Evolutionary conservation across 2,329 filamentous ascomycete species (phyloP), one percentile per base, ranked within the genome.

Genomic region (Apiospora hydei): DNA sequence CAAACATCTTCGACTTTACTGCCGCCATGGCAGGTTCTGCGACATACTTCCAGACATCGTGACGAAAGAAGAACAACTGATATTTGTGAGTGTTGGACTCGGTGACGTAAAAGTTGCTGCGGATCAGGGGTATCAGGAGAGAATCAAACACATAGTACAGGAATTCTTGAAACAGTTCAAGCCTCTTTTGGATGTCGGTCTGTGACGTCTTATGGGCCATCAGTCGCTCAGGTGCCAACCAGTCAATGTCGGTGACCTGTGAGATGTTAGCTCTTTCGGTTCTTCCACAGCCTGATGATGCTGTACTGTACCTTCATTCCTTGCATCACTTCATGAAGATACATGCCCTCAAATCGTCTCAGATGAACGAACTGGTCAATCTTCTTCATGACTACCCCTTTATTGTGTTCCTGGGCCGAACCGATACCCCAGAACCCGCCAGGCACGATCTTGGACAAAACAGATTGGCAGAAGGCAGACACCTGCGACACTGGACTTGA

Each of bases 141-240:
- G 95, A 98, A 81, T 99, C 96, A 77, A 99, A 96, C 4, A 97
- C 76, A 80, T 95, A 99, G 83, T 98, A 98, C 8, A 98, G 78
- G 72, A 98, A 91, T 80, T 99, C 96, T 70, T 91, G 83, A 68
- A 98, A 89, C 0, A 98, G 86, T 78, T 98, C 93, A 38, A 84
- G 85, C 14, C 95, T 91, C 81, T 98, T 98, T 8, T 84, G 83
- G 43, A 89, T 85, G 78, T 98, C 96, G 0, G 92, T 91, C 72
- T 87, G 85, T 73, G 93, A 93, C 69, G 93, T 84, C 71, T 92
- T 95, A 13, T 81, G 78, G 2, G 80, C 81, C 18, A 80, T 76
- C 0, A 86, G 79, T 16, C 81, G 82, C 0, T 88, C 87, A 46
- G 89, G 88, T 26, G 85, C 85, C 69, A 98, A 89, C 96, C 96